A percentile compares a stretch with the other conserved stretches of the same genome.
phyloP scores from a whole-genome alignment of 352 stramenopile genomes.

The Phytophthora sp. region DNA sequence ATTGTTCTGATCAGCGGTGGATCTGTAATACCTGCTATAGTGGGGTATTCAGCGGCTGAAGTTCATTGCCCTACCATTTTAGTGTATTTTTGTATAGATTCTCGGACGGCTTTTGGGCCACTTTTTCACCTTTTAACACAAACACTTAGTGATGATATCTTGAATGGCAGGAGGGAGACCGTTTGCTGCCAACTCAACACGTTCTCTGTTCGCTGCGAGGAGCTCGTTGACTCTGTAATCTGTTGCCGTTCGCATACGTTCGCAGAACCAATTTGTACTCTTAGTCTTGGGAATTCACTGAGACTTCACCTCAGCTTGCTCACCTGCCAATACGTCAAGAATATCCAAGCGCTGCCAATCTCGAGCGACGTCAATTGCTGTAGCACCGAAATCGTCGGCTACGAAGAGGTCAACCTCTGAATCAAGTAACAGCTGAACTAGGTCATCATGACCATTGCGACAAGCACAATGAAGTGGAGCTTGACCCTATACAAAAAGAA shows the following conservation, averaged over 20 bases:
- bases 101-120: no score
- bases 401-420: conserved; percentile 46
- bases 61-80: no score
- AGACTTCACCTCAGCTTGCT: background rate
- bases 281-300: background rate
- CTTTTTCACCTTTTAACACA: no score
- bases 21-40: no score
- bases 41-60: no score
- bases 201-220: conserved; percentile 24
- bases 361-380: conserved; percentile 57
- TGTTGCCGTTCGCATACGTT: conserved; percentile 1
- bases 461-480: conserved; percentile 61
- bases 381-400: conserved; percentile 54
- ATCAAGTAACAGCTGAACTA: conserved; percentile 51
- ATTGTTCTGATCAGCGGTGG: no score
- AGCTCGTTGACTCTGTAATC: conserved; percentile 27
- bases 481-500: conserved; percentile 41
- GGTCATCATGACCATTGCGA: conserved; percentile 54
- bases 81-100: no score
- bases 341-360: conserved; percentile 68
- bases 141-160: conserved; percentile 19
- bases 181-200: conserved; percentile 28
- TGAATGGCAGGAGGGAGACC: conserved; percentile 17
- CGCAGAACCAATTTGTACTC: background rate
- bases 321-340: conserved; percentile 51